Evolutionary conservation across 352 stramenopile genomes (phyloP), one percentile per base, ranked within the genome.

Genomic region (Plasmopara viticola): DNA sequence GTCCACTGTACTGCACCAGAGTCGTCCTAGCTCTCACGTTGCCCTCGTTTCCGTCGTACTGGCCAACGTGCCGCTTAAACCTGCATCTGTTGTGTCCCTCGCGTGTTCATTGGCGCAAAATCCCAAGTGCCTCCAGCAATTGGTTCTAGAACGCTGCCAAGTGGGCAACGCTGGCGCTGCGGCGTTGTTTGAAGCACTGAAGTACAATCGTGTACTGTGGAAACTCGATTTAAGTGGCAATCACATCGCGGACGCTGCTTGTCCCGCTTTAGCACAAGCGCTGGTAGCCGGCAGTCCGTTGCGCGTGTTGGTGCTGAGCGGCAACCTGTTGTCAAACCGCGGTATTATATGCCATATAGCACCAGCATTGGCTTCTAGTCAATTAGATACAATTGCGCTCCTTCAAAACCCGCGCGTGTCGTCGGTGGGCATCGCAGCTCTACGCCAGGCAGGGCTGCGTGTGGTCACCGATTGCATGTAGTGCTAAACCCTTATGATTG

Each of bases 221-320:
- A 90, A 90, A 48, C 64, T 90, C 37, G 79, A 90, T 40, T 51
- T 90, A 17, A 87, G 73, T 48, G 47, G 64, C 38, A 90, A 90
- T 49, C 71, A 83, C 59, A 58, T 90, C 30, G 63, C 63, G 9
- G 77, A 90, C 57, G 65, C 59, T 62, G 60, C 63, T 4, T 86
- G 70, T 53, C 48, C 61, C 2, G 52, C 63, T 33, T 41, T 90
- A 9, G 45, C 63, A 0, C 56, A 58, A 10, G 54, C 66, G 31
- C 60, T 90, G 5, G 44, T 84, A 17, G 43, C 40, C 3, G 43
- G 33, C 44, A 51, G 46, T 14, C 63, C 53, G 10, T 42, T 90
- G 39, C 62, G 56, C 46, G 61, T 90, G 37, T 53, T 88, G 40
- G 56, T 51, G 18, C 60, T 90, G 48, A 72, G 60, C 47, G 62